Evolutionary conservation across 2,329 filamentous ascomycete genomes (phyloP).

Genomic region (Mariannaea elegans): DNA sequence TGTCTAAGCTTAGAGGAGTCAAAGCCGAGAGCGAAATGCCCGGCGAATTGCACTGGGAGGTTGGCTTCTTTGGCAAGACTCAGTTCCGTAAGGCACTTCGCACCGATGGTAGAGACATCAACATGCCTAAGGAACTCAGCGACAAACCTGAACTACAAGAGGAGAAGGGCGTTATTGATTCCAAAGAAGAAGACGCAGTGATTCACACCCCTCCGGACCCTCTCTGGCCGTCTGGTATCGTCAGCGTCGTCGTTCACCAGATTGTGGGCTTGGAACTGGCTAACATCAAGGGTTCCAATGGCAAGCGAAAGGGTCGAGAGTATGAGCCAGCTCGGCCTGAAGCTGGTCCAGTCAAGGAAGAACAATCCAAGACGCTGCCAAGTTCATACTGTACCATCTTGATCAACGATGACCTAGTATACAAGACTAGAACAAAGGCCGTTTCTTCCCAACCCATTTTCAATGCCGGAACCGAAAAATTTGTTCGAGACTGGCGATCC

Average conservation of each 20-base stretch:
- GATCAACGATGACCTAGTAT: constrained; percentile 87
- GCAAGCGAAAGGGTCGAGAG: constrained; percentile 83
- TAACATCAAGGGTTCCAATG: constrained; percentile 85
- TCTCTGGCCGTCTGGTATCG: constrained; percentile 92
- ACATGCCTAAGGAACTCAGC: constrained; percentile 76
- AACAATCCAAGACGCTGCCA: constrained; percentile 80
- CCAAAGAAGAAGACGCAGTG: constrained; percentile 79
- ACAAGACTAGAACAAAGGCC: constrained; percentile 94
- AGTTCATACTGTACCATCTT: constrained; percentile 95
- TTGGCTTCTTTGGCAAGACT: constrained; percentile 93
- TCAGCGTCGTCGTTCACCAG: constrained; percentile 88
- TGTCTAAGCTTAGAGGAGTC: constrained; percentile 83
- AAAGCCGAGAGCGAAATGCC: constrained; percentile 90
- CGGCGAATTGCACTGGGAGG: constrained; percentile 93
- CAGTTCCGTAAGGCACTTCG: constrained; percentile 84
- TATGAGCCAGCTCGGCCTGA: constrained; percentile 86
- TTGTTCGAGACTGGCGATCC: constrained; percentile 92
- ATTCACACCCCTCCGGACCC: constrained; percentile 92
- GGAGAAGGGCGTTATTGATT: constrained; percentile 80
- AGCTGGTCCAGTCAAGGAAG: constrained; percentile 86
- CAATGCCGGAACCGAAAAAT: constrained; percentile 94
- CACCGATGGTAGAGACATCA: constrained; percentile 85
- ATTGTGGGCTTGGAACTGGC: constrained; percentile 95
- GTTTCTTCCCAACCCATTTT: constrained; percentile 96
- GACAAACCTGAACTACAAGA: constrained; percentile 84